Percentiles rank a stretch among this genome's conserved stretches.
phyloP scores from a whole-genome alignment of 768 basidiomycete species.

The Hemileccinum impolitum region DNA sequence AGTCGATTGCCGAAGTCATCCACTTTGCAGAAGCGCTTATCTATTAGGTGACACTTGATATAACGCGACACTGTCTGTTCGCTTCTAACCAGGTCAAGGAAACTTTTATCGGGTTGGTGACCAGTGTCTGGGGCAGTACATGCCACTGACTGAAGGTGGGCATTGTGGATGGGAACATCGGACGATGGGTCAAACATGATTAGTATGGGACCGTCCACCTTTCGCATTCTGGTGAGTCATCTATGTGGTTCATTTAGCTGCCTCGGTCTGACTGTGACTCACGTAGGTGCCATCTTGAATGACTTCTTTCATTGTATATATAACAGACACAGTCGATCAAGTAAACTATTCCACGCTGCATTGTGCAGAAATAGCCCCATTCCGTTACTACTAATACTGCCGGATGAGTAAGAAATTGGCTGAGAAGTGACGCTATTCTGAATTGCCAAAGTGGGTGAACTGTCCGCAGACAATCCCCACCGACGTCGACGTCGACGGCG shows the following conservation, averaged over 20 bases:
- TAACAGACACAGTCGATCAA: too few species aligned
- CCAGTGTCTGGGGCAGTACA: neutral
- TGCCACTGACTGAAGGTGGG: neutral
- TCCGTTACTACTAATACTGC: too few species aligned
- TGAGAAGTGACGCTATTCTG: constrained; percentile 8
- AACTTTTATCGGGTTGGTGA: too few species aligned
- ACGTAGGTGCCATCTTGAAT: too few species aligned
- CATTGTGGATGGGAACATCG: neutral
- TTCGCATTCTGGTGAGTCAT: neutral
- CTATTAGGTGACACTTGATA: neutral
- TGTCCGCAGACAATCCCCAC: neutral
- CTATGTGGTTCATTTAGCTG: neutral
- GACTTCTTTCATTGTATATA: too few species aligned
- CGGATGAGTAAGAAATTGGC: neutral
- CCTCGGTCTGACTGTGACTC: too few species aligned
- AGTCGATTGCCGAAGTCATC: neutral
- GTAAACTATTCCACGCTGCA: neutral
- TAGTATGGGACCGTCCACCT: neutral
- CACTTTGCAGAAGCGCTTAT: neutral
- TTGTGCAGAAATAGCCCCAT: neutral
- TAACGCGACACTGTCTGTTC: too few species aligned
- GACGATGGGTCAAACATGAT: neutral
- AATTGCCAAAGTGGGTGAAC: constrained; percentile 13
- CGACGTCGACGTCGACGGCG: constrained; percentile 7
- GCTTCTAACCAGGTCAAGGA: too few species aligned